Conservation (phyloP, 257 asterid genomes). For the Salvia rosmarinus region DNA sequence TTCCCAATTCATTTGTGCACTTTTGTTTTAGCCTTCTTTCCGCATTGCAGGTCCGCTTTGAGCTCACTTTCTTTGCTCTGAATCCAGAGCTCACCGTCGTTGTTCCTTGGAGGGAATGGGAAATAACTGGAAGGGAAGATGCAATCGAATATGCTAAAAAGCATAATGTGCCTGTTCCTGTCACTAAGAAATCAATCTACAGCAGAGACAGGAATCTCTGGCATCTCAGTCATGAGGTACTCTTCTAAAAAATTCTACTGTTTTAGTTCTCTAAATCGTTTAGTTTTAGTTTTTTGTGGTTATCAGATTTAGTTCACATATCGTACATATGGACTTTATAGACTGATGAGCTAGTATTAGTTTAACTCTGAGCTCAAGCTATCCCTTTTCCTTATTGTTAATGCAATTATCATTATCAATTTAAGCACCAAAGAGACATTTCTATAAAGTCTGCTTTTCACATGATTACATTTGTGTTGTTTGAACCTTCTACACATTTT, state of each 20-base stretch:
- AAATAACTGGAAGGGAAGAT: slow-evolving; percentile 90
- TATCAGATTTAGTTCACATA: neutral
- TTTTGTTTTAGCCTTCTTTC: slow-evolving; percentile 14
- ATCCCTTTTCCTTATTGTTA: no score
- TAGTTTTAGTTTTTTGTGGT: neutral
- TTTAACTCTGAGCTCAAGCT: no score
- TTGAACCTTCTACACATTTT: neutral
- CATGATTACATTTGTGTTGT: neutral
- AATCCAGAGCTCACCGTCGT: slow-evolving; percentile 92
- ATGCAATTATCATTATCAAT: no score
- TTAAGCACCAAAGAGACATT: no score
- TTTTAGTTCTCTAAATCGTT: neutral
- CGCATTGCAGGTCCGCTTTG: slow-evolving; percentile 81
- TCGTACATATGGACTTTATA: neutral
- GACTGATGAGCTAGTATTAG: neutral
- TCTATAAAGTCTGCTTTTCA: no score
- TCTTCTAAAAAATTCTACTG: neutral
- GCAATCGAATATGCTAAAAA: slow-evolving; percentile 93
- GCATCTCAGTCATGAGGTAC: slow-evolving; percentile 98
- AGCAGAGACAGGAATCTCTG: slow-evolving; percentile 98
- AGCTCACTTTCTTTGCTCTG: slow-evolving; percentile 95
- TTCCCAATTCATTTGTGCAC: neutral
- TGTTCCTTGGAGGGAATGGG: slow-evolving; percentile 99
- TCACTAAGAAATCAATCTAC: slow-evolving; percentile 90
- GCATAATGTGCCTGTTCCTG: slow-evolving; percentile 91